Base-by-base conservation (phyloP, 2,329 filamentous ascomycete genomes). In the Neopestalotiopsis clavispora region DNA sequence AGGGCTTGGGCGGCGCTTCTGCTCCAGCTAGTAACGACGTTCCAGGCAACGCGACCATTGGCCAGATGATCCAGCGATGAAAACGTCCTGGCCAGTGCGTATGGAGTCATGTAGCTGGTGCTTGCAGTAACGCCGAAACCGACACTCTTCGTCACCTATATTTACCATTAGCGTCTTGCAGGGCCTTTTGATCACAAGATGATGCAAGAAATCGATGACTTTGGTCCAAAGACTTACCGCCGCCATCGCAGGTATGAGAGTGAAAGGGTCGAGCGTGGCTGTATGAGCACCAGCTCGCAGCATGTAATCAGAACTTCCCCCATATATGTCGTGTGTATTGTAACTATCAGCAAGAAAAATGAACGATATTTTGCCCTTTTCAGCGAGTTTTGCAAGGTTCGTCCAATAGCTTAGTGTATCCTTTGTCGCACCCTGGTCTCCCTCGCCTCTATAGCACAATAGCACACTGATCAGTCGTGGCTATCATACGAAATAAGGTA, bases 281-380 rank as follows among this genome's bases (percentile, higher is more conserved):
- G 66, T 68, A 30, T 68, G 66, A 12, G 66, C 66, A 1, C 66
- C 66, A n/a, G 66, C 66, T 1, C 66, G 66, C 10, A 68, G 66
- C 66, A 67, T 60, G 67, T 66, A 57, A 38, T 59, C 65, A 1
- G 56, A 57, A 38, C 42, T 61, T n/a, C 65, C 52, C 12, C 68
- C 68, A 59, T 69, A 63, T 30, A 67, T 64, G 10, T 67, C 49
- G 65, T 69, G 65, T 1, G 66, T 69, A 42, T 68, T 68, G 42
- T 68, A 68, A 59, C 66, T 68, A 58, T 86, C 85, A 4, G 85
- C 85, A 61, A 87, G 80, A 76, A 86, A 86, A 57, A 86, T 80
- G 12, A 80, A 83, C 69, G 86, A 84, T 70, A 86, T 85, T 40
- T 84, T 84, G 60, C 66, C 66, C 28, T 82, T 83, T 12, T 80